These are phyloP conservation scores for Lichtheimia corymbifera DNA, from an alignment of 371 early-diverging fungal species.

Conservation along the genomic window DNA sequence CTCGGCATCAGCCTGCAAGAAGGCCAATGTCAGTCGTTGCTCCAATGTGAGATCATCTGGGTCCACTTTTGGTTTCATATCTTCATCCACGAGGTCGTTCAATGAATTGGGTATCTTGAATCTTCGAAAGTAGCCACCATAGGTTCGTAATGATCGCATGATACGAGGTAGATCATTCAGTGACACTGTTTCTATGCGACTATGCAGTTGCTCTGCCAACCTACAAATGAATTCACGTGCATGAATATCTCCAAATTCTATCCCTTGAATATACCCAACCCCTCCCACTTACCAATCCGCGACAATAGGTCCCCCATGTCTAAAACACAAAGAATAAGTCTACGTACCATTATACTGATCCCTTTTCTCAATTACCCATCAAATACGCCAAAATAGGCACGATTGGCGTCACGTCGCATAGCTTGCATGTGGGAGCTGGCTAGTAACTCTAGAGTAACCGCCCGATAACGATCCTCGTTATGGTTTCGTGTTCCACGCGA, in stretches of 20 bases:
- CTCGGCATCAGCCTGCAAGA: conserved; percentile 52
- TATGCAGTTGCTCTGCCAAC: conserved; percentile 45
- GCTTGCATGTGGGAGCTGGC: conserved; percentile 6
- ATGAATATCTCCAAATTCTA: background rate
- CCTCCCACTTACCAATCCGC: conserved; percentile 38
- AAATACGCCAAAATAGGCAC: conserved; percentile 55
- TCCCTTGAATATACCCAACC: background rate
- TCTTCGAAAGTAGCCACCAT: conserved; percentile 50
- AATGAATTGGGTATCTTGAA: conserved; percentile 37
- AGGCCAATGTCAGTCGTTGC: conserved; percentile 57
- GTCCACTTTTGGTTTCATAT: conserved; percentile 15
- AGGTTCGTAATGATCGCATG: conserved; percentile 27
- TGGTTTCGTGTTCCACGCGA: conserved; percentile 48
- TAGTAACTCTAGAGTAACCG: conserved; percentile 39
- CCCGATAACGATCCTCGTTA: conserved; percentile 50
- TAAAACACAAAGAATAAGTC: conserved; percentile 12
- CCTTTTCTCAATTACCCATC: conserved; percentile 44
- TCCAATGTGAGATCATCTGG: conserved; percentile 50
- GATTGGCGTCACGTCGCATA: conserved; percentile 35
- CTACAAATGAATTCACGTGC: conserved; percentile 12
- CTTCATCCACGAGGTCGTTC: conserved; percentile 24
- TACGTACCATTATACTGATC: background rate
- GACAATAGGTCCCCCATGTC: conserved; percentile 48
- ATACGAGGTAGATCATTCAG: conserved; percentile 38
- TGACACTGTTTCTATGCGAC: conserved; percentile 37